A percentile compares a stretch with the other conserved stretches of the same genome.
phyloP scores from a whole-genome alignment of 106 monocot species.

The Amphibolis antarctica region DNA sequence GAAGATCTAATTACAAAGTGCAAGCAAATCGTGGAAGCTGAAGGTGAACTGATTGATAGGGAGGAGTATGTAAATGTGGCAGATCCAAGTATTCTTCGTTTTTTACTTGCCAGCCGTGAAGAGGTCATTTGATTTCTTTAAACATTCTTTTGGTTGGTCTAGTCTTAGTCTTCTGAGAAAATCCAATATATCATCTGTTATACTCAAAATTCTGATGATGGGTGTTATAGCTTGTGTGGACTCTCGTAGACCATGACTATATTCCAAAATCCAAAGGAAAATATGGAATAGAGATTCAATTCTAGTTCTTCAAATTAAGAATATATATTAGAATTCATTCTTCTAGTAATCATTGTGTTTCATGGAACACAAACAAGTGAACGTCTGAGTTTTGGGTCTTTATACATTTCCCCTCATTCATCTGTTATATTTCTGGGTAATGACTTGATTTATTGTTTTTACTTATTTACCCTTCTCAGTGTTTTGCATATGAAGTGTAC shows the following conservation, averaged over 20 bases:
- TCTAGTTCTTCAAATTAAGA: too few relatives aligned
- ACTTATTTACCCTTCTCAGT: not conserved
- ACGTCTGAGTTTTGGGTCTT: not conserved
- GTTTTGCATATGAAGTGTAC: not conserved
- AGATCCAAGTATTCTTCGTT: constrained; percentile 95
- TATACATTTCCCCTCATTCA: not conserved
- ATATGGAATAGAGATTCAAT: too few relatives aligned
- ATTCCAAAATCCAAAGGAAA: not conserved
- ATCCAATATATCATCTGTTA: not conserved
- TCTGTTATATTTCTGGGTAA: not conserved
- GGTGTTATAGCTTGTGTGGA: too few relatives aligned
- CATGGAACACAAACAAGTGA: not conserved
- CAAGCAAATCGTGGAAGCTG: constrained; percentile 81
- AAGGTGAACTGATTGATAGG: constrained; percentile 74
- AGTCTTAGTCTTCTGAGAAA: not conserved
- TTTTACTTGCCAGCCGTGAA: constrained; percentile 89
- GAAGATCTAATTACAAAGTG: constrained; percentile 88
- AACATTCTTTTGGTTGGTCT: not conserved
- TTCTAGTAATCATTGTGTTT: not conserved
- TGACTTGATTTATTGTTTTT: not conserved
- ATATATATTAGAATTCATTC: not conserved
- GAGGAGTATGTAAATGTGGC: constrained; percentile 96
- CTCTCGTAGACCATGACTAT: too few relatives aligned
- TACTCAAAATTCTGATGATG: too few relatives aligned
- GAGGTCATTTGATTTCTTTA: constrained; percentile 40